These are phyloP conservation scores for Terana coerulea DNA, from an alignment of 768 basidiomycete genomes.

Conservation along the genomic window DNA sequence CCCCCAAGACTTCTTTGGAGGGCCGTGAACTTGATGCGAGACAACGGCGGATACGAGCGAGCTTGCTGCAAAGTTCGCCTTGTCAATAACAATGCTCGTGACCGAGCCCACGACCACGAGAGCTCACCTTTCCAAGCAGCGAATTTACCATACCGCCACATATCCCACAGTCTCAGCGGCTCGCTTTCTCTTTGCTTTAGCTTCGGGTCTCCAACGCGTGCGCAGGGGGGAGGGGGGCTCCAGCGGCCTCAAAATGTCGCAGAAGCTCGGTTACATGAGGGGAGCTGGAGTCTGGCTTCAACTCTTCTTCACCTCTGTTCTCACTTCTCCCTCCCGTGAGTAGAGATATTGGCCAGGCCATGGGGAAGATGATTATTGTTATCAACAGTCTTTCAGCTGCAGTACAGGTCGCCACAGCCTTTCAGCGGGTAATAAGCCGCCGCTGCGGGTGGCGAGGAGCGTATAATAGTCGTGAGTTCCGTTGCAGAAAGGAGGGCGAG, in stretches of 20 bases:
- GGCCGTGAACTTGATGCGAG: conserved; percentile 79
- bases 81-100: neutral
- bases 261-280: conserved; percentile 25
- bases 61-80: conserved; percentile 28
- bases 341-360: conserved; percentile 25
- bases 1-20: conserved; percentile 88
- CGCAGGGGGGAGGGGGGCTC: conserved; percentile 63
- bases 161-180: conserved; percentile 62
- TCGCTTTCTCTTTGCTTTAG: conserved; percentile 54
- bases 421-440: neutral
- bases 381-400: no score
- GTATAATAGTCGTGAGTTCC: neutral
- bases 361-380: no score
- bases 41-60: conserved; percentile 64
- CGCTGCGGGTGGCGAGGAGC: neutral
- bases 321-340: conserved; percentile 5
- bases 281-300: neutral
- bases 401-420: no score
- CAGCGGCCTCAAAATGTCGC: conserved; percentile 61
- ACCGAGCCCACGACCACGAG: neutral
- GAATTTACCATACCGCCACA: conserved; percentile 54
- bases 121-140: conserved; percentile 63
- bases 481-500: neutral
- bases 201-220: conserved; percentile 61
- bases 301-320: neutral